Evolutionary conservation across 805 yeast genomes (phyloP), one percentile per base, ranked within the genome.

Genomic region (Spathaspora gorwiae): DNA sequence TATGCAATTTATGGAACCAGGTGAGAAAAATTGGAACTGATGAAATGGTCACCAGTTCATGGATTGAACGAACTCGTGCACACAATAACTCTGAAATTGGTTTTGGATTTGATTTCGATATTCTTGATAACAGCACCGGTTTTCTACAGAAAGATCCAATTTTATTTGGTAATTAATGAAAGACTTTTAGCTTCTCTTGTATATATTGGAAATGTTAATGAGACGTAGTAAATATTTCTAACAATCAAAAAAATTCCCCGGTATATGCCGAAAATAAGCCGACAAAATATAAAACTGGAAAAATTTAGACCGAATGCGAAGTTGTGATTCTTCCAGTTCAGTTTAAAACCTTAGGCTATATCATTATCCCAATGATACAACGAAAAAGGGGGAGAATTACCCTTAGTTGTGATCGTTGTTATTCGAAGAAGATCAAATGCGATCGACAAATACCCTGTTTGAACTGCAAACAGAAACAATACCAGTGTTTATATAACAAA

Each of bases 391-490:
- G 51, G 33, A 50, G 60, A 40, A 48, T 47, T 31, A 47, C 54
- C 3, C 36, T 53, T 12, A 52, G 52, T 12, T 55, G 60, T 42
- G 32, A 36, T 10, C 48, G 48, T 37, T 55, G 60, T 40, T 35
- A 58, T 14, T 30, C 36, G 10, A 51, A 50, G 39, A 53, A 54
- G 38, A 42, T 48, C 8, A 55, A 55, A 44, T 55, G 60, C 46
- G 54, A 53, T 46, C 43, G 60, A 30, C 35, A 37, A n/a, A 36
- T 36, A 8, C 60, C 60, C 1, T 55, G 60, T 44, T 42, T 48
- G 6, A 34, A 48, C 4, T 53, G 56, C 39, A 39, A 40, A 6
- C 30, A 45, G 15, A 26, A 45, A n/a, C 49, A 47, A n/a, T 11
- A 45, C n/a, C 47, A 41, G 27, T 32, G 14, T 15, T 37, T 48